Percentiles rank a stretch among this genome's conserved stretches.
phyloP scores from a whole-genome alignment of 225 moss, liverwort and hornwort species.

The Pseudisothecium myosuroides region DNA sequence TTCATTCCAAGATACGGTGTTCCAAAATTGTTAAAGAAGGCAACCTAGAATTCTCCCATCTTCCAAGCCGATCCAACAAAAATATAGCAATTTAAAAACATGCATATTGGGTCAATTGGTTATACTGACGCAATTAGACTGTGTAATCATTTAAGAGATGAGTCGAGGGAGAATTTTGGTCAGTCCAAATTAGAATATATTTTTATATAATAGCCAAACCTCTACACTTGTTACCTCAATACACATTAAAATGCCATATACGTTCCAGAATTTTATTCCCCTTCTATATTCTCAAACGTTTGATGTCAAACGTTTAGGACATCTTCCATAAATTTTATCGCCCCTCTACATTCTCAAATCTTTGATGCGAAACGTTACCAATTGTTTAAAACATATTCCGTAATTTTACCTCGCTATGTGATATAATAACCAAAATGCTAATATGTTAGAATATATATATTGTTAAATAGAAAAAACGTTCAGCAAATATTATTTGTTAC shows the following conservation, averaged over 20 bases:
- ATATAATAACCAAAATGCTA: background rate
- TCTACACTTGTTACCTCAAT: background rate
- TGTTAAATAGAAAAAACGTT: background rate
- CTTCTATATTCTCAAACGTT: fast-evolving
- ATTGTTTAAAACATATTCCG: no score
- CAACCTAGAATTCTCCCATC: fast-evolving
- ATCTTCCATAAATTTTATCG: no score
- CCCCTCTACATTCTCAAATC: no score
- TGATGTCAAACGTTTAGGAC: no score
- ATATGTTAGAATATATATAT: background rate
- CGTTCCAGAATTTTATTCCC: background rate
- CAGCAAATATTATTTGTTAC: background rate
- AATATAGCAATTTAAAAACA: background rate
- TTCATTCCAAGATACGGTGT: fast-evolving
- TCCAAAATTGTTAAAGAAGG: no score
- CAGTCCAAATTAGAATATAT: background rate
- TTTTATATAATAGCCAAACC: no score
- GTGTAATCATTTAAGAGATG: background rate
- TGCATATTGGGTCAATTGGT: background rate
- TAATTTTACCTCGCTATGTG: no score
- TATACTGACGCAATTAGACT: fast-evolving
- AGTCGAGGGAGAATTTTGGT: fast-evolving
- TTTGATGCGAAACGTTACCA: no score
- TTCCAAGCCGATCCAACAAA: background rate
- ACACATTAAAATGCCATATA: background rate